Percentiles rank a stretch among this genome's conserved stretches.
These are phyloP conservation scores for Climacium dendroides DNA, from an alignment of 225 moss, liverwort and hornwort genomes.

Conservation along the genomic window DNA sequence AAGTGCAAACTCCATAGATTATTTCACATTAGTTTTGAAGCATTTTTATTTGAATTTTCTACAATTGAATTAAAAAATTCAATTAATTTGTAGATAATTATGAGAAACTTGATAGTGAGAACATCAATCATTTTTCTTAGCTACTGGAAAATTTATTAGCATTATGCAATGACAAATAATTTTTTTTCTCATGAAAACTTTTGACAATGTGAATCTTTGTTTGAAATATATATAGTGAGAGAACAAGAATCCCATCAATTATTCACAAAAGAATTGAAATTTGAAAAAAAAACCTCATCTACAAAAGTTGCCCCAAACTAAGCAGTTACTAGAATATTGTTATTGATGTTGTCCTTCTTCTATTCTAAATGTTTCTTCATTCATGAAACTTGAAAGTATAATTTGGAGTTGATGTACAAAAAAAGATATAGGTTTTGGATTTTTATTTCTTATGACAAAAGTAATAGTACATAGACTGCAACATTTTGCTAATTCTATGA, in stretches of 20 bases:
- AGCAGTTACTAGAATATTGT: neutral
- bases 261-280: neutral
- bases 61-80: no score
- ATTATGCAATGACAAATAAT: neutral
- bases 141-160: neutral
- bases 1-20: rapidly evolving
- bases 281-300: neutral
- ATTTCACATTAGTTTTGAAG: neutral
- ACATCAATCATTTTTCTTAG: neutral
- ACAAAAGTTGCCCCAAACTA: neutral
- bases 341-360: neutral
- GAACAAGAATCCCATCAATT: rapidly evolving
- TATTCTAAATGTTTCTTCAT: neutral
- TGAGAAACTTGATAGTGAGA: neutral
- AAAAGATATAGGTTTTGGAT: rapidly evolving
- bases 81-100: neutral
- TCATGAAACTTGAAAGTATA: neutral
- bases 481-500: neutral
- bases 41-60: neutral
- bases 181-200: no score
- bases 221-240: neutral
- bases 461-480: neutral
- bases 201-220: no score
- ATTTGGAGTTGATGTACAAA: neutral
- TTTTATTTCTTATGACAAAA: neutral